Evolutionary conservation across 176 grass and related monocot genomes (phyloP).

Genomic region (Rhipidocladum racemiflorum): DNA sequence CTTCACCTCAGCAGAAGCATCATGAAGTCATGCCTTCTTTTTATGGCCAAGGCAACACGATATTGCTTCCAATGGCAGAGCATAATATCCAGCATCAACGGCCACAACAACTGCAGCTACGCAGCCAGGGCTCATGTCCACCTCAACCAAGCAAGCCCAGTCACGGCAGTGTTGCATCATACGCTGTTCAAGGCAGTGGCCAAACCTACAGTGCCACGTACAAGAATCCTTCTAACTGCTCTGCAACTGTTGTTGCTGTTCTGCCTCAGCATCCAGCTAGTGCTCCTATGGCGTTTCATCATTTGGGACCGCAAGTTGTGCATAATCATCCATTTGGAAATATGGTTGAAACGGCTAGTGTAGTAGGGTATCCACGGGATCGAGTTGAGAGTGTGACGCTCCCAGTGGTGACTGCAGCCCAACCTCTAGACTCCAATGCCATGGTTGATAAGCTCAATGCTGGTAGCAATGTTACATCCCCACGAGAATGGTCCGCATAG

Average conservation of each 20-base stretch:
- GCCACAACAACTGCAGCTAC: constrained; percentile 34
- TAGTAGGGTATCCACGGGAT: constrained; percentile 77
- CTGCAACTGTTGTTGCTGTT: constrained; percentile 47
- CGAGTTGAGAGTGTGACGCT: constrained; percentile 31
- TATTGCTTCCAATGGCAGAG: constrained; percentile 43
- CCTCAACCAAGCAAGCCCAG: constrained; percentile 57
- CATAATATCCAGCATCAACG: constrained; percentile 48
- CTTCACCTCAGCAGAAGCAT: constrained; percentile 53
- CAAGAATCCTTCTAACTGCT: constrained; percentile 44
- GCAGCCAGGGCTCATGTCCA: constrained; percentile 38
- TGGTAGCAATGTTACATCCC: constrained; percentile 52
- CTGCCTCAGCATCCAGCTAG: constrained; percentile 45
- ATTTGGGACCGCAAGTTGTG: constrained; percentile 44
- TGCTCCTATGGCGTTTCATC: constrained; percentile 36
- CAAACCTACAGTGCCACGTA: constrained; percentile 48
- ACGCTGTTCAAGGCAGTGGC: constrained; percentile 52
- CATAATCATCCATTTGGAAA: constrained; percentile 59
- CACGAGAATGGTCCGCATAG: constrained; percentile 59
- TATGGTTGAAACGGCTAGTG: constrained; percentile 65
- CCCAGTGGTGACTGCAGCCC: constrained; percentile 47
- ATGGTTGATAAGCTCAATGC: constrained; percentile 72
- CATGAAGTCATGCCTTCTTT: constrained; percentile 56
- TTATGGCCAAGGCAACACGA: constrained; percentile 63
- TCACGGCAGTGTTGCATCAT: constrained; percentile 57
- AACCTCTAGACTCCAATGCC: constrained; percentile 50